Conservation (phyloP, 768 basidiomycete genomes). For the Vishniacozyma victoriae region DNA sequence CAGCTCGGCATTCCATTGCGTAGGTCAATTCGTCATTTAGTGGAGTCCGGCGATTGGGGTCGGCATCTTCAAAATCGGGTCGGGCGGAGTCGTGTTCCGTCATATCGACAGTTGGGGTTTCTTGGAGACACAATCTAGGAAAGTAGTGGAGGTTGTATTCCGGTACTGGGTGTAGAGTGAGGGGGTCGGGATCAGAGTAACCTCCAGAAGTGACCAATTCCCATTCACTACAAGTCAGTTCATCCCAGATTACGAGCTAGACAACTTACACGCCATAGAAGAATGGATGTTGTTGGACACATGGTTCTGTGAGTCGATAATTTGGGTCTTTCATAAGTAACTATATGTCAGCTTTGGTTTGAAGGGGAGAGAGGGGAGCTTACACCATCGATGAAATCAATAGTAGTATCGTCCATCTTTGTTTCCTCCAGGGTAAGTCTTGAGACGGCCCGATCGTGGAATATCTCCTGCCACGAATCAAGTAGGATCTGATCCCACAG, state of each 20-base stretch:
- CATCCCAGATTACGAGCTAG: slow-evolving; percentile 12
- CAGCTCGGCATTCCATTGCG: background rate
- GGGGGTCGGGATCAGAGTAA: slow-evolving; percentile 49
- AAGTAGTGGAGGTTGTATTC: slow-evolving; percentile 97
- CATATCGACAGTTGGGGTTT: slow-evolving; percentile 79
- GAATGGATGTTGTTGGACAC: slow-evolving; percentile 90
- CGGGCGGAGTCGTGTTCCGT: slow-evolving; percentile 21
- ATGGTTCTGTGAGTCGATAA: slow-evolving; percentile 82
- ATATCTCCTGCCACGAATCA: slow-evolving; percentile 46
- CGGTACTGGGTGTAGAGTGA: slow-evolving; percentile 56
- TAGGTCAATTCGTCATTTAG: slow-evolving; percentile 20
- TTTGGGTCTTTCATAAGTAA: slow-evolving; percentile 88
- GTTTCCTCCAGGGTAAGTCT: slow-evolving; percentile 81
- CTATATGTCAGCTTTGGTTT: slow-evolving; percentile 48
- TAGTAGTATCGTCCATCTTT: slow-evolving; percentile 90
- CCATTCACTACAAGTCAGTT: slow-evolving; percentile 51
- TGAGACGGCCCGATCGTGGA: slow-evolving; percentile 19
- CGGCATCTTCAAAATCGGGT: too few species aligned
- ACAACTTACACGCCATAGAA: slow-evolving; percentile 80
- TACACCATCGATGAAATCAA: slow-evolving; percentile 89
- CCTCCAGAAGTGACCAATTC: slow-evolving; percentile 63
- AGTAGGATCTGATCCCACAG: slow-evolving; percentile 66
- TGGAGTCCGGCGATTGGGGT: slow-evolving; percentile 6
- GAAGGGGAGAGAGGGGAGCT: slow-evolving; percentile 37
- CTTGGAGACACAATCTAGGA: slow-evolving; percentile 91